Evolutionary conservation across 148 eudicot genomes (phyloP).

Genomic region (Rhododendron griersonianum): DNA sequence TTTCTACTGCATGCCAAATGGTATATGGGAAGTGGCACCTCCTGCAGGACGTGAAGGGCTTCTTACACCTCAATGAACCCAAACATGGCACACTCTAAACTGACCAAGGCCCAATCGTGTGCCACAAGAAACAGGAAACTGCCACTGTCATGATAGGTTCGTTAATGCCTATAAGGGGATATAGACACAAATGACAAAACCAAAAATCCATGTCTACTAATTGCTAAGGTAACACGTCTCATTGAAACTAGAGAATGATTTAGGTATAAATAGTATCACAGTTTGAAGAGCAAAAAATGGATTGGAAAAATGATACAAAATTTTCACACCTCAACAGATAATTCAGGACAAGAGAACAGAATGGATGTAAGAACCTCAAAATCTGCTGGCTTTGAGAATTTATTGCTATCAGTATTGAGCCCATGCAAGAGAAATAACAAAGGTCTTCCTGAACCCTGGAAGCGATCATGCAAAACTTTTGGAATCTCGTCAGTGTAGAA

Average conservation of each 20-base stretch:
- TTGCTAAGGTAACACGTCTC: background rate
- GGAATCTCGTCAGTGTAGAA: slow-evolving; percentile 72
- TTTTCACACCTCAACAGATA: background rate
- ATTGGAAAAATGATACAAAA: background rate
- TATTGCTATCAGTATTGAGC: slow-evolving; percentile 87
- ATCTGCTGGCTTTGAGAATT: slow-evolving; percentile 80
- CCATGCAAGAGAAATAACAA: slow-evolving; percentile 84
- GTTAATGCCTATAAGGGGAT: background rate
- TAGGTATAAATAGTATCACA: background rate
- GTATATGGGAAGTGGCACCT: background rate
- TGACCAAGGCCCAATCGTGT: background rate
- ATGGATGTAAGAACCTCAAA: slow-evolving; percentile 52
- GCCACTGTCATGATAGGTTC: background rate
- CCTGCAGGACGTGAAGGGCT: background rate
- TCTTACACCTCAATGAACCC: background rate
- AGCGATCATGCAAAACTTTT: slow-evolving; percentile 43
- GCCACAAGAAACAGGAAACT: background rate
- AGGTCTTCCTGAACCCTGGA: slow-evolving; percentile 52
- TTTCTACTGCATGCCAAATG: background rate
- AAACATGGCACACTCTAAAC: background rate
- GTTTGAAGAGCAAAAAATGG: background rate
- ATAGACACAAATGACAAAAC: background rate
- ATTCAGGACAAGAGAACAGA: background rate
- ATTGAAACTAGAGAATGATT: background rate
- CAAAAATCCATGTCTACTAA: background rate